Conservation (phyloP, 177 flowering plant species). For the Vitis hybrid region DNA sequence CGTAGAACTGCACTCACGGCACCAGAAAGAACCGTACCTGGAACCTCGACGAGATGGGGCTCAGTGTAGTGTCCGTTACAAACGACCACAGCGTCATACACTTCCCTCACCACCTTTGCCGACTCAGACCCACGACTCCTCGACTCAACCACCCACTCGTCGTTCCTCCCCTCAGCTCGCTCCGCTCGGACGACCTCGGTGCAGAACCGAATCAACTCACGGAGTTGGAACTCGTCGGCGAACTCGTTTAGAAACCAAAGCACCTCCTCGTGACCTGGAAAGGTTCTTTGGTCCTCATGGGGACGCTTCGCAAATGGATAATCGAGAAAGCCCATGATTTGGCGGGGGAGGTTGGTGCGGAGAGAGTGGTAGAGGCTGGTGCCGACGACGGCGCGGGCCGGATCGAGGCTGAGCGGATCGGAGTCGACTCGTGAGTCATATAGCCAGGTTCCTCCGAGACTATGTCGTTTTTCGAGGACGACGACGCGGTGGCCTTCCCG, state of each 20-base stretch:
- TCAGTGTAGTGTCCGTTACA: neutral
- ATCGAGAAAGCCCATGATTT: constrained; percentile 38
- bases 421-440: constrained; percentile 42
- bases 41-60: neutral
- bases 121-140: constrained; percentile 22
- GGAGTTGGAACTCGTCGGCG: constrained; percentile 29
- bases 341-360: constrained; percentile 39
- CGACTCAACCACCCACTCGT: constrained; percentile 32
- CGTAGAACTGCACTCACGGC: no score
- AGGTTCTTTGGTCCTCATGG: constrained; percentile 34
- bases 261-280: constrained; percentile 50
- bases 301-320: constrained; percentile 25
- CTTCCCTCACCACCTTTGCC: constrained; percentile 17
- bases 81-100: neutral
- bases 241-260: constrained; percentile 34
- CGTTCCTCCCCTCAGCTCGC: constrained; percentile 11
- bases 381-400: constrained; percentile 28
- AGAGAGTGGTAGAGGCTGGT: constrained; percentile 40
- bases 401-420: constrained; percentile 32
- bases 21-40: no score
- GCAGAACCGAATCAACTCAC: constrained; percentile 31
- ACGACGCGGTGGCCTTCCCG: constrained; percentile 38
- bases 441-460: constrained; percentile 48
- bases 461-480: constrained; percentile 30
- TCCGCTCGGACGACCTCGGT: constrained; percentile 38